A percentile compares a stretch with the other conserved stretches of the same genome.
Conservation (phyloP, 129 eudicot genomes). For the Mikania micrantha region DNA sequence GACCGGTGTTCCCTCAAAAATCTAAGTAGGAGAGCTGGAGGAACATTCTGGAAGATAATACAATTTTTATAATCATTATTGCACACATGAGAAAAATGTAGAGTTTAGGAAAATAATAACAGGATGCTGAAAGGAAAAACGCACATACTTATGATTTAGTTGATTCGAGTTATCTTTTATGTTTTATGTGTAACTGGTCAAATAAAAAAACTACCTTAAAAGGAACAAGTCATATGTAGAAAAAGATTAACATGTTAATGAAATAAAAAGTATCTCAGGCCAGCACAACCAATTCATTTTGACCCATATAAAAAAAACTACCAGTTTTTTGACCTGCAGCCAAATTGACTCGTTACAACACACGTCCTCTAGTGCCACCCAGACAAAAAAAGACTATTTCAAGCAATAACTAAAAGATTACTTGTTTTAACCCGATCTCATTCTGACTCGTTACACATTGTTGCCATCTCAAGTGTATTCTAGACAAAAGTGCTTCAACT, state of each 20-base stretch:
- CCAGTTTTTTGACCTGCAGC: no score
- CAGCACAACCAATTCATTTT: no score
- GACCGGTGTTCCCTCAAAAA: conserved; percentile 48
- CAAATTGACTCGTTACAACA: no score
- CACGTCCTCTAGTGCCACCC: no score
- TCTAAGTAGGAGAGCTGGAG: conserved; percentile 32
- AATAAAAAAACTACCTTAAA: background rate
- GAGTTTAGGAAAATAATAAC: background rate
- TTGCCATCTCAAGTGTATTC: no score
- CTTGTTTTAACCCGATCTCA: no score
- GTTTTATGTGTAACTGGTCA: no score
- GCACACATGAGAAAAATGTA: background rate
- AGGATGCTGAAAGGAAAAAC: background rate
- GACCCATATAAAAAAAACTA: no score
- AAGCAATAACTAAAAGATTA: no score
- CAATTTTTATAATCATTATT: background rate
- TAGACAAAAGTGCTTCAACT: no score
- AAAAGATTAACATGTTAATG: background rate
- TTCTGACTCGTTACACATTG: no score
- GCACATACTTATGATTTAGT: background rate
- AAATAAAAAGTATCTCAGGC: background rate
- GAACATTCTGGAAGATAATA: conserved; percentile 26
- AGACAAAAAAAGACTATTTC: no score
- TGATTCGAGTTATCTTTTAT: background rate
- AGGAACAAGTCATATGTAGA: background rate